Evolutionary conservation across 179 eudicot species (phyloP).

Genomic region (Sideroxylon spinosum): DNA sequence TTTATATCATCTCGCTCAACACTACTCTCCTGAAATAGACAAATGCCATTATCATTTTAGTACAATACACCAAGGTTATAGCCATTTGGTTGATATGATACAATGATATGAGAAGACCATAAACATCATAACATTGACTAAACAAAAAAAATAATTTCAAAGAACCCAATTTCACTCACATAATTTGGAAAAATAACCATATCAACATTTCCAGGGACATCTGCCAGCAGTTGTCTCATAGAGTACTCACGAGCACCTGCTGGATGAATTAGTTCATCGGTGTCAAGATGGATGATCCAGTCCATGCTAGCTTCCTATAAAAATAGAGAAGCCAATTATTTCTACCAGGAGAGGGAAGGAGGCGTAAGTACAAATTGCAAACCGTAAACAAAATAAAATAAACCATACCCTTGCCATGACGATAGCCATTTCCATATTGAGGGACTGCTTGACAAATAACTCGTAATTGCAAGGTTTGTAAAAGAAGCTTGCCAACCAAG

Average conservation of each 20-base stretch:
- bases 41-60: too few relatives aligned
- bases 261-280: constrained; percentile 83
- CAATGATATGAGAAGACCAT: too few relatives aligned
- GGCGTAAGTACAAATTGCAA: neutral
- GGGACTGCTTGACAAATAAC: constrained; percentile 89
- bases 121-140: too few relatives aligned
- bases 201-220: constrained; percentile 70
- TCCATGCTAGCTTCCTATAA: constrained; percentile 67
- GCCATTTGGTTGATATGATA: too few relatives aligned
- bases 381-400: neutral
- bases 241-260: constrained; percentile 78
- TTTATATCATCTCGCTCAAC: constrained; percentile 61
- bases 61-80: too few relatives aligned
- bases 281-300: constrained; percentile 91
- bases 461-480: constrained; percentile 97
- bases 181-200: constrained; percentile 84
- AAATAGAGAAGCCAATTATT: neutral
- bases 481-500: constrained; percentile 86
- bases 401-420: constrained; percentile 87
- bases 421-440: constrained; percentile 97
- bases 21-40: constrained; percentile 53
- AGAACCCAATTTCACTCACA: constrained; percentile 43
- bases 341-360: neutral
- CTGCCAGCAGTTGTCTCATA: constrained; percentile 52
- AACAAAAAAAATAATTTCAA: neutral